These are phyloP conservation scores for Pilobolus umbonatus DNA, from an alignment of 192 early-diverging fungal genomes.

Conservation along the genomic window DNA sequence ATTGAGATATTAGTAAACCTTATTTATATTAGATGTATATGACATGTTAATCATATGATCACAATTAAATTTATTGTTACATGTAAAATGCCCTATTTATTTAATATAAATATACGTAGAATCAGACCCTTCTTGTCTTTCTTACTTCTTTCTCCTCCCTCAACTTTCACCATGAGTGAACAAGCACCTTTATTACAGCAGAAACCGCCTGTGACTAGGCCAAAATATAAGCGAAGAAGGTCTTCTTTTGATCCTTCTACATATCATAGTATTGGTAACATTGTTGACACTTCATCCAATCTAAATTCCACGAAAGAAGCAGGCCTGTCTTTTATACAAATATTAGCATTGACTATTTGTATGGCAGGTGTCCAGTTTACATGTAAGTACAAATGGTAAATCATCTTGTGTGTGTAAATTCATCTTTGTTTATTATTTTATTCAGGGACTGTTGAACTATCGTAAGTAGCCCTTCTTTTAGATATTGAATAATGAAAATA, in stretches of 20 bases:
- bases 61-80: too few relatives aligned
- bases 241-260: conserved; percentile 24
- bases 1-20: too few relatives aligned
- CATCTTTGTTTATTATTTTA: conserved; percentile 1
- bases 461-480: conserved; percentile 25
- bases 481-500: not conserved
- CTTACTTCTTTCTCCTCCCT: too few relatives aligned
- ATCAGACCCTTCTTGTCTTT: too few relatives aligned
- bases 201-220: conserved; percentile 17
- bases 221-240: conserved; percentile 2
- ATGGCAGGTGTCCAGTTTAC: conserved; percentile 69
- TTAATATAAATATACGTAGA: too few relatives aligned
- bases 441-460: conserved; percentile 68
- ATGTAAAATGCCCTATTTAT: too few relatives aligned
- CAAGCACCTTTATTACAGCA: not conserved
- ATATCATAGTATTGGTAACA: conserved; percentile 6
- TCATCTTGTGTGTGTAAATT: not conserved
- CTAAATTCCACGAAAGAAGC: not conserved
- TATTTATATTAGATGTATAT: too few relatives aligned
- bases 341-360: conserved; percentile 47
- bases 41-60: too few relatives aligned
- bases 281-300: not conserved
- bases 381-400: conserved; percentile 41
- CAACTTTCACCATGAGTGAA: too few relatives aligned
- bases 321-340: conserved; percentile 9